A percentile compares a stretch with the other conserved stretches of the same genome.
Evolutionary conservation across 139 green algal species (phyloP).

Genomic region (Chlorella sp.): DNA sequence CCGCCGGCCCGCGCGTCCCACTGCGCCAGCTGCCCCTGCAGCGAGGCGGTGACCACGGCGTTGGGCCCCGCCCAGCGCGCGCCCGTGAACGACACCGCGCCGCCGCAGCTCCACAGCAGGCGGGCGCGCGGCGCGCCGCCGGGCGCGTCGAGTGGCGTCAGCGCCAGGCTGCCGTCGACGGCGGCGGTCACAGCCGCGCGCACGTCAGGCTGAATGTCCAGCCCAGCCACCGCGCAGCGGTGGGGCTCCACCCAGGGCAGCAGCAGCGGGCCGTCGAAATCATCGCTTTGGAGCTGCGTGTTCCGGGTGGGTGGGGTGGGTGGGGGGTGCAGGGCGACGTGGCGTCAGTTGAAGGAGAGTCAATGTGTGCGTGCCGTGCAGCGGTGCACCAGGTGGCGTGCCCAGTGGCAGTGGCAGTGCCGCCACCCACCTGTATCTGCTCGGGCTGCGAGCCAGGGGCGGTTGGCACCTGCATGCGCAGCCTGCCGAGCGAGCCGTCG

Average conservation of each 20-base stretch:
- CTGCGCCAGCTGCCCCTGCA: conserved; percentile 2
- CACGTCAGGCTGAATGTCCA: neutral
- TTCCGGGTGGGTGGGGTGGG: neutral
- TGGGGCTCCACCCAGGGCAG: conserved; percentile 22
- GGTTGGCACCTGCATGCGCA: conserved; percentile 22
- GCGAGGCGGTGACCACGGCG: conserved; percentile 11
- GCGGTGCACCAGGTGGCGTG: too few relatives aligned
- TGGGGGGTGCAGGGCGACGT: neutral
- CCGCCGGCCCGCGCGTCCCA: neutral
- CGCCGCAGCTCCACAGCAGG: neutral
- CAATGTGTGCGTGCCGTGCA: neutral
- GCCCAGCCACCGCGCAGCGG: neutral
- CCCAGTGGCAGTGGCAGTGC: neutral
- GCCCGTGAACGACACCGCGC: neutral
- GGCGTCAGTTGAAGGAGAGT: neutral
- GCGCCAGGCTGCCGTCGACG: conserved; percentile 9
- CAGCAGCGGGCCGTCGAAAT: conserved; percentile 22
- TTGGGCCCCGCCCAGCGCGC: conserved; percentile 1
- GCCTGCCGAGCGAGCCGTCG: conserved; percentile 1
- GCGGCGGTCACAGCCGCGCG: conserved; percentile 3
- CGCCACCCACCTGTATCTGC: conserved; percentile 5
- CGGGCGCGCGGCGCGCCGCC: neutral
- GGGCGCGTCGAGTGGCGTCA: neutral
- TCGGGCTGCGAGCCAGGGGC: conserved; percentile 11
- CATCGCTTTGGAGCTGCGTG: conserved; percentile 20